phyloP scores from a whole-genome alignment of 164 flowering plant genomes.

The Chloranthus sessilifolius region DNA sequence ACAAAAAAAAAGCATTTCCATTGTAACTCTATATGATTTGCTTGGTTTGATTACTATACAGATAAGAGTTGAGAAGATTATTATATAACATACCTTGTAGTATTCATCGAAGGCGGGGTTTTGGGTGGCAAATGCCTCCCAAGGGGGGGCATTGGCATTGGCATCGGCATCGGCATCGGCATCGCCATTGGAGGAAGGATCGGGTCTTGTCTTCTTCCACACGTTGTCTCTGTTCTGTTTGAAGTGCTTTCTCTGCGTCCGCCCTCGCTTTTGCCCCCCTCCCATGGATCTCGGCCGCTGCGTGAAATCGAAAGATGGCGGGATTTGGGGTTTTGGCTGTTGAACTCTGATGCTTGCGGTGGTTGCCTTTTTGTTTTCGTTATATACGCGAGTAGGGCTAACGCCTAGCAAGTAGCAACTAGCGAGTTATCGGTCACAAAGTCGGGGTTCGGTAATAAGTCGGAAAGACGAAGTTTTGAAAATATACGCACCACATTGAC shows the following conservation, averaged over 20 bases:
- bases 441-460: too few species aligned
- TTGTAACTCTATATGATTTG: too few species aligned
- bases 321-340: too few species aligned
- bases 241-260: slow-evolving; percentile 82
- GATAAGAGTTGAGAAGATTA: neutral
- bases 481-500: too few species aligned
- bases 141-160: slow-evolving; percentile 18
- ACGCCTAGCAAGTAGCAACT: too few species aligned
- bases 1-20: too few species aligned
- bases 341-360: too few species aligned
- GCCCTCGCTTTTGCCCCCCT: slow-evolving; percentile 38
- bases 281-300: slow-evolving; percentile 26
- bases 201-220: slow-evolving; percentile 61
- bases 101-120: slow-evolving; percentile 77
- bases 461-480: too few species aligned
- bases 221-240: slow-evolving; percentile 67
- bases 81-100: slow-evolving; percentile 67
- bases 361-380: too few species aligned
- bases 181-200: slow-evolving; percentile 11
- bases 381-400: too few species aligned
- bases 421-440: too few species aligned
- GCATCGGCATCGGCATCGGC: neutral
- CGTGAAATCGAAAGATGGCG: neutral
- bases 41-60: too few species aligned
- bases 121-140: slow-evolving; percentile 74